Base-by-base conservation (phyloP, 352 stramenopile species). In the Phytophthora gonapodyides region DNA sequence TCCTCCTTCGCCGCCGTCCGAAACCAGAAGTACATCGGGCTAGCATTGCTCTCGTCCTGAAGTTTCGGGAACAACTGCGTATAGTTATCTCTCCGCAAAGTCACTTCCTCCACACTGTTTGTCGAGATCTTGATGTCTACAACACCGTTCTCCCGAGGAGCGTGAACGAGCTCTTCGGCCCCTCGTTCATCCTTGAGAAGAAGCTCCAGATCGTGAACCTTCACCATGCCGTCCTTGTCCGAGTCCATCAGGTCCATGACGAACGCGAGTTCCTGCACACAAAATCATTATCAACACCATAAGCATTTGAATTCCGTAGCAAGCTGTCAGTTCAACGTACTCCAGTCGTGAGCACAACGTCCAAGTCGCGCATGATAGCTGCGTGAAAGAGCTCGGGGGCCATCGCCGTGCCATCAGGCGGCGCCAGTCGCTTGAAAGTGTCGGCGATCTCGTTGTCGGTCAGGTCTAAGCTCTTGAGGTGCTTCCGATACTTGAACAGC, bases 361-460 rank as follows among this genome's bases (percentile, higher is more conserved):
- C 84, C 27, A 94, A 66, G 27, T 94, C 84, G 17, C 83, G 67
- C 47, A 80, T 75, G 15, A 94, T 78, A 2, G 82, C 74, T 0
- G 74, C 64, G 21, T 91, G 81, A 33, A 94, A 76, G 1, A 91
- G 64, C 19, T 89, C 80, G 0, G 75, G 67, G 5, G 78, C 72
- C 46, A 94, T 75, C 9, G 64, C 71, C 5, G 58, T 73, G 13
- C 65, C 59, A 15, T 79, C 78, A 2, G 55, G 21, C 38, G 57
- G 70, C 2, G 73, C 62, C 27, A 94, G 52, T 30, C 84, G 71
- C 11, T 84, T 83, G 38, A 92, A 94, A 4, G 73, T 88, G 42
- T 94, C 84, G 16, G 75, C 70, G 13, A 92, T 85, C 51, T 94
- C 84, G 54, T 90, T 92, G 47, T 94, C 84, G 1, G 79, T 87